These are phyloP conservation scores for Aureoboletus auriporus DNA, from an alignment of 768 basidiomycete species.

Conservation along the genomic window DNA sequence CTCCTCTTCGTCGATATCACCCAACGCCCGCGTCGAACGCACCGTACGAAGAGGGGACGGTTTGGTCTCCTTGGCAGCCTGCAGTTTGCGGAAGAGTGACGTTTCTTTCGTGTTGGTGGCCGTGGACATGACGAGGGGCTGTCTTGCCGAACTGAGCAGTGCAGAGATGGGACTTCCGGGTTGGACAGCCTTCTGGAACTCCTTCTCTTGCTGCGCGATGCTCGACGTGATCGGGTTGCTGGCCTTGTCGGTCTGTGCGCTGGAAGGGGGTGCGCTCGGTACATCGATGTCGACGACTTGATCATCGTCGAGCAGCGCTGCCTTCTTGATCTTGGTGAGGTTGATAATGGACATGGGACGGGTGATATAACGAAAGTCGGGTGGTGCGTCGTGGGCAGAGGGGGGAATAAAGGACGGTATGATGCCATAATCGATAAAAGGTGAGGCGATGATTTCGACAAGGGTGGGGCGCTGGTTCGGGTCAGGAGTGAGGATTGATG, in stretches of 20 bases:
- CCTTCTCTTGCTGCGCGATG: constrained; percentile 86
- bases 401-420: constrained; percentile 79
- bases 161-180: constrained; percentile 94
- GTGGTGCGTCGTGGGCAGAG: constrained; percentile 69
- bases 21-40: constrained; percentile 36
- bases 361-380: constrained; percentile 71
- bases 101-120: constrained; percentile 36
- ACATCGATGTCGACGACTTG: constrained; percentile 41
- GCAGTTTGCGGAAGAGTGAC: constrained; percentile 48
- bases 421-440: constrained; percentile 78
- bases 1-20: constrained; percentile 46
- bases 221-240: constrained; percentile 50
- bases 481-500: constrained; percentile 79
- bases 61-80: constrained; percentile 45
- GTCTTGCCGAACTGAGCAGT: constrained; percentile 81
- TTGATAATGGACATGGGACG: constrained; percentile 61
- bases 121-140: constrained; percentile 75
- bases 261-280: constrained; percentile 32
- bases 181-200: constrained; percentile 94
- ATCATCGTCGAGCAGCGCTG: constrained; percentile 63
- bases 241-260: constrained; percentile 14
- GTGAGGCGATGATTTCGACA: constrained; percentile 78
- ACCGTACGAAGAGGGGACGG: constrained; percentile 51
- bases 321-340: constrained; percentile 61
- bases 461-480: constrained; percentile 80